Percentiles rank a stretch among this genome's conserved stretches.
phyloP scores from a whole-genome alignment of 805 yeast species.

The Kodamaea leandrae region DNA sequence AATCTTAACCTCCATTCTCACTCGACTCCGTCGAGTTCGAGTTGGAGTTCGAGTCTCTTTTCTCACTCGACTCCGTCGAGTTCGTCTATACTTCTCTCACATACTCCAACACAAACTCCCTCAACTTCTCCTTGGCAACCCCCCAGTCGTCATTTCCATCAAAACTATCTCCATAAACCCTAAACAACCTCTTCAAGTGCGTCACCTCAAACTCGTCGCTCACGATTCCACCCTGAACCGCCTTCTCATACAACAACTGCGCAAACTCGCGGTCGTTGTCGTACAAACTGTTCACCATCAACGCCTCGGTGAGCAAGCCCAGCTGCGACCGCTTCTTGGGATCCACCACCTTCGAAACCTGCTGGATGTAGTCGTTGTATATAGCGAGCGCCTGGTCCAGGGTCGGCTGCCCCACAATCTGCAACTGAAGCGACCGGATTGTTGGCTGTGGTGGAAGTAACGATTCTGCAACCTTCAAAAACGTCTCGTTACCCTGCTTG shows the following conservation, averaged over 20 bases:
- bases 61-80: neutral
- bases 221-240: constrained; percentile 34
- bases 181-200: constrained; percentile 41
- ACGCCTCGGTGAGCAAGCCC: constrained; percentile 46
- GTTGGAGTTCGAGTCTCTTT: too few relatives aligned
- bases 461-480: constrained; percentile 39
- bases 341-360: constrained; percentile 30
- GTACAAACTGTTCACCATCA: constrained; percentile 43
- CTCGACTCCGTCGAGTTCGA: too few relatives aligned
- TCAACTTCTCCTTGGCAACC: constrained; percentile 30
- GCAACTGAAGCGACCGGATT: constrained; percentile 35
- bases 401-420: constrained; percentile 41
- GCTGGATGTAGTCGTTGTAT: constrained; percentile 46
- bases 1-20: too few relatives aligned
- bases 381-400: constrained; percentile 38
- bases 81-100: constrained; percentile 5
- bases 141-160: constrained; percentile 39
- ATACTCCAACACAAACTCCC: constrained; percentile 19
- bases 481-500: constrained; percentile 24
- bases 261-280: constrained; percentile 55
- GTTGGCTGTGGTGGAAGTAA: constrained; percentile 29
- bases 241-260: constrained; percentile 47
- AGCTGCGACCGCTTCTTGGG: constrained; percentile 37
- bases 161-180: constrained; percentile 51
- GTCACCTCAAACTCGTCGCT: constrained; percentile 40